Base-by-base conservation (phyloP, 2,329 filamentous ascomycete species). In the Podosphaera aphanis region DNA sequence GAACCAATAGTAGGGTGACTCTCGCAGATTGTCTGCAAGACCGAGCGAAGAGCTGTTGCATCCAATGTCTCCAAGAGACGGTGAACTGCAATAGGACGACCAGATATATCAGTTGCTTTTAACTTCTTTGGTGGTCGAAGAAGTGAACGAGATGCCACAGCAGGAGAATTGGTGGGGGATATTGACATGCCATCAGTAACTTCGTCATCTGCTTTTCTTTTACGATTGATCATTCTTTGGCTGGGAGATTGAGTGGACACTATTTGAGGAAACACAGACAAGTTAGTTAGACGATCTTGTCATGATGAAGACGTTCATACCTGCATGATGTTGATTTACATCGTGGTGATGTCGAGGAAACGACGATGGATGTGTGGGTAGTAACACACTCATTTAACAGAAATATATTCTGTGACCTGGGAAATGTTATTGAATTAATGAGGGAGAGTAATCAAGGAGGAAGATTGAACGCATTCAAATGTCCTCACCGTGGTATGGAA, bases 21-120 rank as follows among this genome's bases (percentile, higher is more conserved):
- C 57, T 93, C 82, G 65, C 86, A 94, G 59, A 98, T 82, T 46
- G 81, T 79, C 60, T 86, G 83, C n/a, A 98, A 71, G 1, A 94
- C 77, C 31, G 74, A 76, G 53, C 88, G 78, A 57, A 98, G 71
- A 53, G 92, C 83, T 49, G 82, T 73, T 49, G 78, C 79, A 57
- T 92, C 83, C 39, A 98, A 74, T 0, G 90, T 95, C 64, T 98
- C 88, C 50, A 98, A 76, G n/a, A 98, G 73, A 57, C 90, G 79
- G 47, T 75, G 69, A 20, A 83, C 65, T 20, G 75, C 64, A 41
- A 83, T 66, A 41, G 77, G 74, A 49, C 76, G 67, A 36, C 77
- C 77, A 19, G 69, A 70, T 49, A 84, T 61, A 54, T 92, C 85
- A 53, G 77, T 70, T 13, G 66, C 66, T 55, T 74, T 66, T 38